phyloP scores from a whole-genome alignment of 106 monocot genomes.

The Cymbidium sinense region DNA sequence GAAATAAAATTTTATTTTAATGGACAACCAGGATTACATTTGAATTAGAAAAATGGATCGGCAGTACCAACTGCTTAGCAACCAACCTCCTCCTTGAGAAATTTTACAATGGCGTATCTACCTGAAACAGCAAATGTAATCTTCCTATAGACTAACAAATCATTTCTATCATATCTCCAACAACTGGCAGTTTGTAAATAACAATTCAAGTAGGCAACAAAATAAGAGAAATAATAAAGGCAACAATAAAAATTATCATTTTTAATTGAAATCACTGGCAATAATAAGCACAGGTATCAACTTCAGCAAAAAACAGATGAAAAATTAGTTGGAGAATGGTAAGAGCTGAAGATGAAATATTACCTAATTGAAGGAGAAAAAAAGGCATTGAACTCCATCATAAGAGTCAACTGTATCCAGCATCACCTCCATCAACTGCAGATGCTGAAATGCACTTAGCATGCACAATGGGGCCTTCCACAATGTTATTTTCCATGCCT shows the following conservation, averaged over 20 bases:
- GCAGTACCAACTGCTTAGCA: neutral
- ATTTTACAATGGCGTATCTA: neutral
- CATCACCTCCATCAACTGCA: conserved; percentile 10
- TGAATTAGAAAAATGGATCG: neutral
- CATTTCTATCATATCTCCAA: neutral
- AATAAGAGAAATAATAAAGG: too few species aligned
- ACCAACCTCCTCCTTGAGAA: neutral
- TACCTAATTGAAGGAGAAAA: neutral
- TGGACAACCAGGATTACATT: too few species aligned
- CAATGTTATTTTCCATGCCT: conserved; percentile 9
- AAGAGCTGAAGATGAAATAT: neutral
- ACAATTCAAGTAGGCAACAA: too few species aligned
- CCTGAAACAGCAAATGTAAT: too few species aligned
- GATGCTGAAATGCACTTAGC: conserved; percentile 41
- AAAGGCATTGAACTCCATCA: neutral
- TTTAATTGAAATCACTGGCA: neutral
- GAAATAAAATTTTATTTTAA: too few species aligned
- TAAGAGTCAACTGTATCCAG: neutral
- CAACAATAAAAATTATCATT: neutral
- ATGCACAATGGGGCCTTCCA: conserved; percentile 55
- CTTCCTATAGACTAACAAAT: neutral
- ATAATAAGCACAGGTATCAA: neutral
- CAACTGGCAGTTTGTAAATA: neutral
- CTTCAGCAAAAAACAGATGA: neutral
- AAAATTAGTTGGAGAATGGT: neutral